Conservation (phyloP, 2,329 filamentous ascomycete species). For the Domatiomyces catenatus region DNA sequence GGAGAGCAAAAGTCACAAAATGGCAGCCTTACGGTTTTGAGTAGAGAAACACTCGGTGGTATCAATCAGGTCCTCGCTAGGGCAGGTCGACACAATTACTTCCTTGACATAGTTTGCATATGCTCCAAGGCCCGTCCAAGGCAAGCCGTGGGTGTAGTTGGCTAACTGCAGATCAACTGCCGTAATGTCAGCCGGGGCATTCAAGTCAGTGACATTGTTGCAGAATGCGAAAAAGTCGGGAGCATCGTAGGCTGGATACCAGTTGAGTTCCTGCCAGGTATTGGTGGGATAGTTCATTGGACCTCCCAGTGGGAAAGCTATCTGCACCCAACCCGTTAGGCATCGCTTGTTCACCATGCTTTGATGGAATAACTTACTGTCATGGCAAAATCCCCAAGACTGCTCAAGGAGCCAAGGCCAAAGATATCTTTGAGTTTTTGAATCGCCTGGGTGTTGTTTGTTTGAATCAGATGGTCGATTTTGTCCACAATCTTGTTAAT, state of each 20-base stretch:
- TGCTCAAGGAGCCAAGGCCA: conserved; percentile 30
- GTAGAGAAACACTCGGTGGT: conserved; percentile 32
- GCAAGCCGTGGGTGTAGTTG: conserved; percentile 34
- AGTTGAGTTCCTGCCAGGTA: conserved; percentile 42
- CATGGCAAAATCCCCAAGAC: conserved; percentile 20
- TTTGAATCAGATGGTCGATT: conserved; percentile 32
- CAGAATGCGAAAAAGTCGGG: conserved; percentile 40
- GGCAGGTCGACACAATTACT: conserved; percentile 30
- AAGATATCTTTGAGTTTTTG: conserved; percentile 34
- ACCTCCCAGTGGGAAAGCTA: conserved; percentile 33
- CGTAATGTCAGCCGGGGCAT: conserved; percentile 30
- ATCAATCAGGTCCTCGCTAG: conserved; percentile 23
- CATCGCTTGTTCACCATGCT: neutral
- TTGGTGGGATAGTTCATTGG: conserved; percentile 35
- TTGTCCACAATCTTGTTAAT: conserved; percentile 37
- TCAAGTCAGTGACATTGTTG: conserved; percentile 34
- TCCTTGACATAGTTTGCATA: conserved; percentile 39
- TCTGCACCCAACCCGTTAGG: conserved; percentile 11
- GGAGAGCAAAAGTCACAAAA: neutral
- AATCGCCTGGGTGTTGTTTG: conserved; percentile 29
- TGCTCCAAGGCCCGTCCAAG: conserved; percentile 37
- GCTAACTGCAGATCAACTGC: conserved; percentile 32
- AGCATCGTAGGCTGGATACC: conserved; percentile 27
- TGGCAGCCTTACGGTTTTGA: conserved; percentile 20
- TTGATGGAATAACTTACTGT: conserved; percentile 5